phyloP scores from a whole-genome alignment of 495 filamentous ascomycete species.

The Penicillium bialowiezense region DNA sequence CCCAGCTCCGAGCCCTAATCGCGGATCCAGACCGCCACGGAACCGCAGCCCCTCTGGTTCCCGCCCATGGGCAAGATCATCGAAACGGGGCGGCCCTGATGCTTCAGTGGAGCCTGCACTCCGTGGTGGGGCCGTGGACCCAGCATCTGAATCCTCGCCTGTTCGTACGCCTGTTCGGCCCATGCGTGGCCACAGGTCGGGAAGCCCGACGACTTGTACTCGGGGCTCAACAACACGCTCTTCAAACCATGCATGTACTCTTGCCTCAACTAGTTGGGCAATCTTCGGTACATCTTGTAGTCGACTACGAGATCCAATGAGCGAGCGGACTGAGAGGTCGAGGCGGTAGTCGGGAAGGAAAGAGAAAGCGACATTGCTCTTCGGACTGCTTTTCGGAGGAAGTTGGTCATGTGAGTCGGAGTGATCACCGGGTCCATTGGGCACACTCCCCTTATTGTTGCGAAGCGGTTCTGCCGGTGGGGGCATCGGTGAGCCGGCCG shows the following conservation, averaged over 20 bases:
- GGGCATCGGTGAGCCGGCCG: slow-evolving; percentile 30
- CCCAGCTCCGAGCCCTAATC: slow-evolving; percentile 32
- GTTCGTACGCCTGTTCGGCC: slow-evolving; percentile 44
- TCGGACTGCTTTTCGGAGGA: slow-evolving; percentile 41
- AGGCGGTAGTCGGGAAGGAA: slow-evolving; percentile 95
- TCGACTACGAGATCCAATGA: slow-evolving; percentile 86
- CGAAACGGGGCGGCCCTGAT: slow-evolving; percentile 20
- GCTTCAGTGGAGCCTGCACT: slow-evolving; percentile 32
- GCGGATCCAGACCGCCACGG: slow-evolving; percentile 29
- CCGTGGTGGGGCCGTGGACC: slow-evolving; percentile 37
- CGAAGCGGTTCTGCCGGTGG: slow-evolving; percentile 15
- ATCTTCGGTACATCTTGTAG: slow-evolving; percentile 98
- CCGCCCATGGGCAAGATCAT: slow-evolving; percentile 14
- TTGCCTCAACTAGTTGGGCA: slow-evolving; percentile 86
- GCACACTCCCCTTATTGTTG: slow-evolving; percentile 2
- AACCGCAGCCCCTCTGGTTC: slow-evolving; percentile 38
- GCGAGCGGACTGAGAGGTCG: slow-evolving; percentile 83
- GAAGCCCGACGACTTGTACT: slow-evolving; percentile 91
- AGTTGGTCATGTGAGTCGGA: slow-evolving; percentile 11
- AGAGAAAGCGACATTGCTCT: slow-evolving; percentile 87
- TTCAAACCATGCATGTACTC: slow-evolving; percentile 95
- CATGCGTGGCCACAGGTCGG: slow-evolving; percentile 90
- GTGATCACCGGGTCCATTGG: slow-evolving; percentile 15
- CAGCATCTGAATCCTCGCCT: slow-evolving; percentile 44
- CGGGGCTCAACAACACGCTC: slow-evolving; percentile 92